These are phyloP conservation scores for Paradendryphiella salina DNA, from an alignment of 2,329 filamentous ascomycete genomes.

Conservation along the genomic window DNA sequence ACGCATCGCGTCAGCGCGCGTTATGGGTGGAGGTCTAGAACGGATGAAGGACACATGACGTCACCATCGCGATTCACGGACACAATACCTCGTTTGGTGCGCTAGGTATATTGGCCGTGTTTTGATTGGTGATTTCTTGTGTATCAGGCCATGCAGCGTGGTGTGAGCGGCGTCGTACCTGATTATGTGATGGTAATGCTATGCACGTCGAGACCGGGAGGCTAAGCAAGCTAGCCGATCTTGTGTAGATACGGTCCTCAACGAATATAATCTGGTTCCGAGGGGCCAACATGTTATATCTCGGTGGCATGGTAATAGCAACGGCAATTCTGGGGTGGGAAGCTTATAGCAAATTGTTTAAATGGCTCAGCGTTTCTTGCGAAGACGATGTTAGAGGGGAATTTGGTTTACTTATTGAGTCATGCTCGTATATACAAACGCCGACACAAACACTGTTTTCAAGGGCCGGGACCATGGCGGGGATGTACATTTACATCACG, in stretches of 20 bases:
- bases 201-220: background rate
- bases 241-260: background rate
- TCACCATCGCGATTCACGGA: slow-evolving; percentile 15
- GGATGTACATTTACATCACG: background rate
- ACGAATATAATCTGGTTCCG: no score
- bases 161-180: slow-evolving; percentile 10
- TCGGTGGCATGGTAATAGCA: no score
- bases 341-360: background rate
- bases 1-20: slow-evolving; percentile 2
- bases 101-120: background rate
- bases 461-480: background rate
- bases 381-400: slow-evolving; percentile 4
- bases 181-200: slow-evolving; percentile 17
- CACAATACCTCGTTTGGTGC: background rate
- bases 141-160: background rate
- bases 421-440: background rate
- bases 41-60: slow-evolving; percentile 12
- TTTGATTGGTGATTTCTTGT: background rate
- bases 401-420: slow-evolving; percentile 1
- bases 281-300: no score
- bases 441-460: background rate
- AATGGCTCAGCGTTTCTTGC: background rate
- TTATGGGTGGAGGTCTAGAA: slow-evolving; percentile 1
- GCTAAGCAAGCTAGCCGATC: slow-evolving; percentile 2
- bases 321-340: no score